phyloP scores from a whole-genome alignment of 2,329 filamentous ascomycete species.

The Cladosporium sp. region DNA sequence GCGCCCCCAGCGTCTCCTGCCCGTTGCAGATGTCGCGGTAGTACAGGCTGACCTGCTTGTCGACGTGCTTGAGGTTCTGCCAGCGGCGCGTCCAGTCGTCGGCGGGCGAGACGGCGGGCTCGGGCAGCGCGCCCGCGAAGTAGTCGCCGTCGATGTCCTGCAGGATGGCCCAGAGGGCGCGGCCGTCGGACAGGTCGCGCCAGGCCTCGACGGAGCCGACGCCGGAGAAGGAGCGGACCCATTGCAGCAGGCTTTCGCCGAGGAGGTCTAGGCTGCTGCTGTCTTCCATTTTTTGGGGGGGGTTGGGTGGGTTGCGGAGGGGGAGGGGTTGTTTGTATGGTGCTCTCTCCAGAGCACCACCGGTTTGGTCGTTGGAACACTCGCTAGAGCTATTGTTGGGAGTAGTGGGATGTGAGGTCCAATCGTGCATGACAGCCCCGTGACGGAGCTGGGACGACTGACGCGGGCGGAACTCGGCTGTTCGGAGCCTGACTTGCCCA shows the following conservation, averaged over 20 bases:
- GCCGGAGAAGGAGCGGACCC: slow-evolving; percentile 41
- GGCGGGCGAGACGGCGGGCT: slow-evolving; percentile 36
- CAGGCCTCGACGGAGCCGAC: slow-evolving; percentile 32
- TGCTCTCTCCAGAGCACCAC: background rate
- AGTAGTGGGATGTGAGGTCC: too few relatives aligned
- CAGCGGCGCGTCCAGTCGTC: slow-evolving; percentile 47
- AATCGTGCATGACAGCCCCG: too few relatives aligned
- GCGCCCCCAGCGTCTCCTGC: slow-evolving; percentile 34
- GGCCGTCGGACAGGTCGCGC: slow-evolving; percentile 42
- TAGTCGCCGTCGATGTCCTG: slow-evolving; percentile 42
- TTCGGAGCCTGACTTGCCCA: too few relatives aligned
- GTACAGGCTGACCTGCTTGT: slow-evolving; percentile 43
- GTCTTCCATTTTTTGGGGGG: background rate
- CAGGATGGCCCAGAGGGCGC: slow-evolving; percentile 43
- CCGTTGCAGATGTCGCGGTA: slow-evolving; percentile 40
- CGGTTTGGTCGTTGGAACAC: too few relatives aligned
- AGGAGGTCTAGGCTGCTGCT: slow-evolving; percentile 20
- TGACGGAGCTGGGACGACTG: too few relatives aligned
- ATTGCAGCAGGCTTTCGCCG: slow-evolving; percentile 26
- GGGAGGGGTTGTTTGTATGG: background rate
- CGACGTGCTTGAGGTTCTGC: slow-evolving; percentile 49
- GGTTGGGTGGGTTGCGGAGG: too few relatives aligned
- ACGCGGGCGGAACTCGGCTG: too few relatives aligned
- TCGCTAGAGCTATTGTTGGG: too few relatives aligned
- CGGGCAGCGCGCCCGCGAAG: slow-evolving; percentile 44